Base-by-base conservation (phyloP, 1,284 basidiomycete genomes). In the Vanrija humicola region DNA sequence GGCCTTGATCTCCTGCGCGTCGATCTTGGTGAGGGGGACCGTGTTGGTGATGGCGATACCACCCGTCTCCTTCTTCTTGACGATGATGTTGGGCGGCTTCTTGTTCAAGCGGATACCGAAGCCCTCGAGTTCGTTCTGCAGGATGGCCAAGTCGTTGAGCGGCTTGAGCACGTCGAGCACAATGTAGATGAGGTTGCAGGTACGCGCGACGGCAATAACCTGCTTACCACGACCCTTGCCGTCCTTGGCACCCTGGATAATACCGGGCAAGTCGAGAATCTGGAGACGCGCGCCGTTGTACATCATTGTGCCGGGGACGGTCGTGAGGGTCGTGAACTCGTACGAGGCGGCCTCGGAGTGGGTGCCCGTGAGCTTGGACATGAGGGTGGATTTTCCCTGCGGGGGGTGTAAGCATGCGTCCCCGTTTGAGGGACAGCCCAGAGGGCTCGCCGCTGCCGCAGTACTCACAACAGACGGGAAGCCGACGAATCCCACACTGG, bases 171-270 rank as follows among this genome's bases (percentile, higher is more conserved):
- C 96, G 70, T 99, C 96, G 42, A 99, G 84, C 28, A 98, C 89
- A 73, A 99, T 98, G 77, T 98, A 98, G 64, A 99, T 98, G 47
- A 98, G 85, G 76, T 98, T 94, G 76, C 96, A 98, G 46, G 96
- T 98, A 61, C 95, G 85, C 19, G 94, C 93, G 62, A 98, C 94
- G 50, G 94, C 93, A 72, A 84, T 84, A 57, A 84, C 95, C 83
- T 99, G 96, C 67, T 90, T 85, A 82, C 96, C 96, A 82, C 96
- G 83, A 79, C 96, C 96, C 77, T 93, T 88, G 62, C 95, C 95
- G 70, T 99, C 96, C 73, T 95, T 95, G 34, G 96, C 96, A 66
- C 96, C 96, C 77, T 98, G 96, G 63, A 98, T 98, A 64, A 98
- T 98, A 82, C 75, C 73, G 38, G 73, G 77, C 54, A 79, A 54